Evolutionary conservation across 2,329 filamentous ascomycete genomes (phyloP), one percentile per base, ranked within the genome.

Genomic region (Triangularia setosa): DNA sequence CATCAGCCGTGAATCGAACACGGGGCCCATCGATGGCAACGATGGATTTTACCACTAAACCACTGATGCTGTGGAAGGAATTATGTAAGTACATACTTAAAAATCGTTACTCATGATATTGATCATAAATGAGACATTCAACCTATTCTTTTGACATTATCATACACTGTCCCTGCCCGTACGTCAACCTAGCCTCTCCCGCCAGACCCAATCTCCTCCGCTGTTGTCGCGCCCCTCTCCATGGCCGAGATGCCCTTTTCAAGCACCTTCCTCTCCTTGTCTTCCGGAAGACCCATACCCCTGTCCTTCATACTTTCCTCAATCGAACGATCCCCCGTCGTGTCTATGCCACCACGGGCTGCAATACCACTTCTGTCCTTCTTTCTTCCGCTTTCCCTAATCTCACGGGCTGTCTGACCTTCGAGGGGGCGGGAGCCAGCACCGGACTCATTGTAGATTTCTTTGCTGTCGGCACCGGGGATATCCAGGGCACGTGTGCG

Each of bases 31-130:
- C 79, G 78, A 81, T 81, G 79, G 79, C 79, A 81, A 81, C 79
- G 79, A 81, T 79, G 78, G 77, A 81, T 81, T 80, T 79, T 81
- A 81, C 79, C 79, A 80, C 78, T 81, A 80, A 80, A 80, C 79
- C 79, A 81, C 78, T 78, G 73, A 66, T 63, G 67, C 67, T 55
- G 7, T 55, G 0, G 8, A 21, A 11, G n/a, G 40, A 3, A 48
- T 48, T 21, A 48, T 18, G 40, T 48, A 23, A 48, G n/a, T 7
- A 11, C 7, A 33, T 9, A 1, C 1, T 4, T 18, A 5, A 48
- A 21, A 48, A 11, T 18, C 40, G 1, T 21, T n/a, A 4, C n/a
- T 48, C n/a, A 21, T 48, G n/a, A 7, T 44, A 48, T 5, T 11
- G 5, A 11, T 18, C 2, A 3, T 21, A 18, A n/a, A n/a, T n/a